Evolutionary conservation across 2,329 filamentous ascomycete genomes (phyloP), one percentile per base, ranked within the genome.

Genomic region (Pezicula carpinea): DNA sequence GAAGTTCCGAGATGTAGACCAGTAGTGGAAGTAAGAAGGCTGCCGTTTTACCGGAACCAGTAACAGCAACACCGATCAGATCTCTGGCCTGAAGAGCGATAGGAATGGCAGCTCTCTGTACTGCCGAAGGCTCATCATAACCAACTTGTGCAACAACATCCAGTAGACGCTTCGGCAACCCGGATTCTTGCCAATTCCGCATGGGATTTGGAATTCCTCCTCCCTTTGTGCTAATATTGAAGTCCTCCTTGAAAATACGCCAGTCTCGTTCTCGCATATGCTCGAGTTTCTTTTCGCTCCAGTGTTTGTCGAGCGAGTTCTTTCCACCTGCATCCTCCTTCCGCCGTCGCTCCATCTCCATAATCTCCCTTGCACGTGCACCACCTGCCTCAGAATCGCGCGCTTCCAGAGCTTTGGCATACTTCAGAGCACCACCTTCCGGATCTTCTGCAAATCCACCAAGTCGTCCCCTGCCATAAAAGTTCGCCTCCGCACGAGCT

Each of bases 201-300:
- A 99, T 97, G 0, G 93, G 93, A 60, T 97, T 92, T 1, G 93
- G 93, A 47, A 97, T 89, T 21, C 79, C 77, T 36, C 92, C 92
- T 48, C 93, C 93, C 67, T 96, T 97, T 7, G 90, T 96, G 34
- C 85, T 78, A 64, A 99, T 99, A 59, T 93, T 95, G 71, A 96
- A 97, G 68, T 99, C 91, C 67, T 97, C 93, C 70, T 97, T 99
- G 82, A 99, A 96, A 59, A 99, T 97, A 64, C 93, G 88, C 93
- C 93, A 99, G 68, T 99, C 93, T 65, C 93, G 79, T 69, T 97
- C 91, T 53, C 89, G 87, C 93, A 99, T 99, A 60, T 96, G 88
- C 13, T 87, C 82, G 53, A 97, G 73, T 52, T 77, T 79, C 80
- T 99, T 99, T 64, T 96, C 89, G 46, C 87, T 90, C 93, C 93